phyloP scores from a whole-genome alignment of 2,329 filamentous ascomycete genomes.

The Fusarium armeniacum region DNA sequence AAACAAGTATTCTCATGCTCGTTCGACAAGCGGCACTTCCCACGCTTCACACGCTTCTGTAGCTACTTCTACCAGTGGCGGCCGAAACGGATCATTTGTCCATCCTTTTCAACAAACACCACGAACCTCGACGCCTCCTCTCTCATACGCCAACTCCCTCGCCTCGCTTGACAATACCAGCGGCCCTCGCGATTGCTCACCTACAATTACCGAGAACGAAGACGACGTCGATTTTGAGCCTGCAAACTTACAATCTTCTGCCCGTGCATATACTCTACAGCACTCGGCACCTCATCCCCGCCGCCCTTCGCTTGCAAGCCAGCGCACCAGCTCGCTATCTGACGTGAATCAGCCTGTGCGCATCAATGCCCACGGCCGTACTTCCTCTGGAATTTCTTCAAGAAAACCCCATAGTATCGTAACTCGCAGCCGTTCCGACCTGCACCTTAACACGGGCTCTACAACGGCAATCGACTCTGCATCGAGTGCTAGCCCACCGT shows the following conservation, averaged over 20 bases:
- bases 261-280: constrained; percentile 39
- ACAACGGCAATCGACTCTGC: constrained; percentile 48
- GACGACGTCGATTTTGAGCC: constrained; percentile 57
- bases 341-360: constrained; percentile 53
- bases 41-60: constrained; percentile 70
- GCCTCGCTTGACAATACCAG: constrained; percentile 63
- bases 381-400: constrained; percentile 53
- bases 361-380: constrained; percentile 49
- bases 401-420: constrained; percentile 56
- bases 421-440: constrained; percentile 62
- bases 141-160: constrained; percentile 70
- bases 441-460: constrained; percentile 56
- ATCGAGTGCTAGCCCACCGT: constrained; percentile 49
- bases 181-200: constrained; percentile 65
- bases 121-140: constrained; percentile 70
- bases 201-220: constrained; percentile 68
- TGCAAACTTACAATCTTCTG: constrained; percentile 33
- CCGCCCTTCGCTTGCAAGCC: constrained; percentile 53
- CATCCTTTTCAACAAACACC: constrained; percentile 76
- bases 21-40: constrained; percentile 71
- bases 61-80: constrained; percentile 68
- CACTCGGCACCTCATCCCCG: constrained; percentile 45
- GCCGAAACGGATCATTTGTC: constrained; percentile 66
- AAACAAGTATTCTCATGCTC: constrained; percentile 66
- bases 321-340: constrained; percentile 54